Evolutionary conservation across 164 flowering plant genomes (phyloP), one percentile per base, ranked within the genome.

Genomic region (Brasenia schreberi): DNA sequence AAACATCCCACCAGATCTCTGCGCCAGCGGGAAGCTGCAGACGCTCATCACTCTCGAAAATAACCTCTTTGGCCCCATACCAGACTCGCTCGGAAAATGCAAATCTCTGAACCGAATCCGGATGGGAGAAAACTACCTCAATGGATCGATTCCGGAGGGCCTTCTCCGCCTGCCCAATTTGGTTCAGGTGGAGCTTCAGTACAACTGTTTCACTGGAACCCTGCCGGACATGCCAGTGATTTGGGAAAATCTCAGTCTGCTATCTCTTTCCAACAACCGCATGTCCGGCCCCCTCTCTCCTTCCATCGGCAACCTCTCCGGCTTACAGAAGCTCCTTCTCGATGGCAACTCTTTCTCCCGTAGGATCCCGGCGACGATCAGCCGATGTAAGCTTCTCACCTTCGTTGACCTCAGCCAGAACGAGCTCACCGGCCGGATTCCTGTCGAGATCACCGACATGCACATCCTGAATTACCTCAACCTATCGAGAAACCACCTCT

Each of bases 281-380:
- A 85, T 95, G 17, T 64, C 81, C 0, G 99, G 99, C 10, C 23
- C 81, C 1, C 76, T 95, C 39, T 97, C 99, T 0, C 69, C 83
- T 0, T 80, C 78, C 0, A 86, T 95, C 63, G 98, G 99, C 1
- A 83, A 85, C 68, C 92, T 92, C 62, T 74, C 86, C 5, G 95
- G 95, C 3, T 81, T 95, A 6, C 97, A 95, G 78, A 92, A 95
- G 85, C 82, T 95, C 5, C 79, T 88, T 7, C 85, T 95, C 5
- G 97, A 92, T 53, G 98, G 98, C 14, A 95, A 95, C 74, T 72
- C 63, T 67, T 92, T 95, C 70, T 69, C 85, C 5, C 98, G 99
- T 18, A 52, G 18, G 2, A 85, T 95, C 69, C 98, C 99, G 0
- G 66, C 84, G 10, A 84, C 86, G 70, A 84, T 95, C 43, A 92